Evolutionary conservation across 1,139 yeast genomes (phyloP).

Genomic region (Saccharomyces hybrid): DNA sequence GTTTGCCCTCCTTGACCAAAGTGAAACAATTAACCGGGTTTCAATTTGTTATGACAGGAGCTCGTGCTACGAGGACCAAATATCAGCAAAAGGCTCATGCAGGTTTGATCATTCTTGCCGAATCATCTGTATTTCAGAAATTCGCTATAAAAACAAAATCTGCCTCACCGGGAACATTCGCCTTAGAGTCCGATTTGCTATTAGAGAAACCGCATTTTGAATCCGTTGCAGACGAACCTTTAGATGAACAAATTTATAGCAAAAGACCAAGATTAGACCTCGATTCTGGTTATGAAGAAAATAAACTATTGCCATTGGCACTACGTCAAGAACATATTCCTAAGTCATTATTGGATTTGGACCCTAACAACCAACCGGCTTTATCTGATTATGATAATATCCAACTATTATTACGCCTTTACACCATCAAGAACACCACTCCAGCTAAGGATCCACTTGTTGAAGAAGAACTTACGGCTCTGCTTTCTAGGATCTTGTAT

Average conservation of each 20-base stretch:
- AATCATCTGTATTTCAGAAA: slow-evolving; percentile 29
- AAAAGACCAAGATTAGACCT: slow-evolving; percentile 33
- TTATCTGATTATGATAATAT: slow-evolving; percentile 64
- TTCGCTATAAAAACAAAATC: slow-evolving; percentile 19
- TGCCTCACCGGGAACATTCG: slow-evolving; percentile 46
- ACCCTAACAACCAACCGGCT: slow-evolving; percentile 78
- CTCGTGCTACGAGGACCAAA: slow-evolving; percentile 81
- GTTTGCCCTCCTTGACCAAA: slow-evolving; percentile 43
- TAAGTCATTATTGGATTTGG: slow-evolving; percentile 43
- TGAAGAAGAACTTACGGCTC: slow-evolving; percentile 74
- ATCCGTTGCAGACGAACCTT: slow-evolving; percentile 45
- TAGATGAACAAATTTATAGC: slow-evolving; percentile 33
- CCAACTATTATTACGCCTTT: slow-evolving; percentile 62
- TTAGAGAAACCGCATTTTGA: slow-evolving; percentile 70
- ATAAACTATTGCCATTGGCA: slow-evolving; percentile 52
- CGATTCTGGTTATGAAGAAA: slow-evolving; percentile 29
- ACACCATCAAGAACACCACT: slow-evolving; percentile 58
- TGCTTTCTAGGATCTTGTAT: slow-evolving; percentile 63
- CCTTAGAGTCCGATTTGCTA: slow-evolving; percentile 68
- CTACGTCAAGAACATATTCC: slow-evolving; percentile 59
- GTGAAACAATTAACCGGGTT: slow-evolving; percentile 56
- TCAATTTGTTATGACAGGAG: slow-evolving; percentile 69
- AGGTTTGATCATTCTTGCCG: slow-evolving; percentile 73
- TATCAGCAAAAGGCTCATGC: slow-evolving; percentile 67
- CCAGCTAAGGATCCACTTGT: slow-evolving; percentile 66